phyloP scores from a whole-genome alignment of 2,329 filamentous ascomycete genomes.

The Colletotrichum sp. region DNA sequence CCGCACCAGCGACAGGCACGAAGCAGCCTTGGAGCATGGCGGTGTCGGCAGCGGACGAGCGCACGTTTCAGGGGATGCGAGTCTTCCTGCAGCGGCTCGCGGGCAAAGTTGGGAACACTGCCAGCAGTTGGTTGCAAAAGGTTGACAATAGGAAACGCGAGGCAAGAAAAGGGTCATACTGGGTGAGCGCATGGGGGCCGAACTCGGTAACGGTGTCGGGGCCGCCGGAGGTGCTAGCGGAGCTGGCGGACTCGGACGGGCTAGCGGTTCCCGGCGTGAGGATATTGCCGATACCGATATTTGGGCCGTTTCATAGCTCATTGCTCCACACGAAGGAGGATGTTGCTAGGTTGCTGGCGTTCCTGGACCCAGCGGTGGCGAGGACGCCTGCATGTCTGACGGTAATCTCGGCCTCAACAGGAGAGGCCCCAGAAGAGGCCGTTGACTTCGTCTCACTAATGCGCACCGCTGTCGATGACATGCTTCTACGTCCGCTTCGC shows the following conservation, averaged over 20 bases:
- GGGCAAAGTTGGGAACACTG: not conserved
- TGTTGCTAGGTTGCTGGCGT: not conserved
- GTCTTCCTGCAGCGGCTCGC: not conserved
- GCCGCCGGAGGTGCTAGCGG: not conserved
- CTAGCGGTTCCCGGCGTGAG: not conserved
- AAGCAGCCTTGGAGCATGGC: not conserved
- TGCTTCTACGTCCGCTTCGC: not conserved
- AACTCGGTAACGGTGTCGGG: not conserved
- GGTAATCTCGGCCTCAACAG: not conserved
- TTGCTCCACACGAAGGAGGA: not conserved
- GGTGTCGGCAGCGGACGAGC: not conserved
- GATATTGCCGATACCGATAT: not conserved
- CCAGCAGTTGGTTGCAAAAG: not conserved
- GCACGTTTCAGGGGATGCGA: not conserved
- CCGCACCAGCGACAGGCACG: not conserved
- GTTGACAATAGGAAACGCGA: not conserved
- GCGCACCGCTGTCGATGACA: not conserved
- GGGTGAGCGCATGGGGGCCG: not conserved
- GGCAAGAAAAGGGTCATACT: not conserved
- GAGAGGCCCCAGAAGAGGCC: not conserved
- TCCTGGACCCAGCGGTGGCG: not conserved
- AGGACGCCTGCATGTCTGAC: not conserved
- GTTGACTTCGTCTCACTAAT: not conserved
- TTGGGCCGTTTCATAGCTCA: conserved; percentile 1
- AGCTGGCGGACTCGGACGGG: not conserved